These are phyloP conservation scores for Phytophthora megakarya DNA, from an alignment of 352 stramenopile species.

Conservation along the genomic window DNA sequence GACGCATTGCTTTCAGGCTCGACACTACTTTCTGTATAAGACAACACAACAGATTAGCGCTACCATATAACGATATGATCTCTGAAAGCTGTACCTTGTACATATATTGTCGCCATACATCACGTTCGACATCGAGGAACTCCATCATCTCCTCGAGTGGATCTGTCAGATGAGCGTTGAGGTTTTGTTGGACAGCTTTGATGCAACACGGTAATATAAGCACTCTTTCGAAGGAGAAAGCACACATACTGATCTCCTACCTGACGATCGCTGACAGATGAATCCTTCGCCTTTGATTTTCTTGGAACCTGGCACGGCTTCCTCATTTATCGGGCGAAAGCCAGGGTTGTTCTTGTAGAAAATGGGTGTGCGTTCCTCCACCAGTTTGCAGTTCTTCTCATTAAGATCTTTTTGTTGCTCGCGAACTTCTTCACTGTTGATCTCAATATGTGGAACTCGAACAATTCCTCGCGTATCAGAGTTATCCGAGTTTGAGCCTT, in stretches of 20 bases:
- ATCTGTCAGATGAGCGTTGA: conserved; percentile 80
- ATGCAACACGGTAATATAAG: conserved; percentile 15
- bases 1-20: conserved; percentile 70
- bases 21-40: conserved; percentile 64
- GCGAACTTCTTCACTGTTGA: conserved; percentile 44
- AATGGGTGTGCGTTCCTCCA: conserved; percentile 60
- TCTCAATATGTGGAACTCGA: conserved; percentile 36
- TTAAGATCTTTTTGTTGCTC: conserved; percentile 54
- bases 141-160: conserved; percentile 83
- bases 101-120: conserved; percentile 82
- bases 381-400: conserved; percentile 55
- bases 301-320: conserved; percentile 29
- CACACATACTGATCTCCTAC: conserved; percentile 30
- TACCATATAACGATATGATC: neutral
- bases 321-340: conserved; percentile 54
- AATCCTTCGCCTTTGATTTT: conserved; percentile 62
- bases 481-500: conserved; percentile 57
- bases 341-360: conserved; percentile 81
- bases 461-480: conserved; percentile 44
- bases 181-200: conserved; percentile 65
- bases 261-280: conserved; percentile 73
- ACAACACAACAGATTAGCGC: neutral
- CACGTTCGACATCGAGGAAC: conserved; percentile 74
- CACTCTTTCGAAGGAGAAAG: neutral
- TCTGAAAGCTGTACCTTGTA: conserved; percentile 59